Base-by-base conservation (phyloP, 305 asterid species). In the Rubia balearica region DNA sequence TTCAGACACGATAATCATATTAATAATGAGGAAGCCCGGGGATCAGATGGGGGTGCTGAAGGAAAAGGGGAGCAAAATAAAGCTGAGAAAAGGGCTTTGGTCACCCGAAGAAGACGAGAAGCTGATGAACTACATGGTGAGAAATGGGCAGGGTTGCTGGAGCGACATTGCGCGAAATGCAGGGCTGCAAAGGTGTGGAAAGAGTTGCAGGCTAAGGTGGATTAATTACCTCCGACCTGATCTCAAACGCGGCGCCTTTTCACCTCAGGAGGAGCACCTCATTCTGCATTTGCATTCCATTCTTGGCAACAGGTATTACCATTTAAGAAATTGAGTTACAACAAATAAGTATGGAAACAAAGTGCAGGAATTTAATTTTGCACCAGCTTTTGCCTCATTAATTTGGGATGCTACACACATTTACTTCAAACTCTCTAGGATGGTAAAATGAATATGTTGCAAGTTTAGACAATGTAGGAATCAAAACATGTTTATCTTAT, bases 91-190 rank as follows among this genome's bases (percentile, higher is more conserved):
- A 78, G 98, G 98, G 0, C 71, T 93, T 71, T 90, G 98, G 98
- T 93, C 97, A 8, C 98, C 98, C 0, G 98, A 92, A 72, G 98
- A 92, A 74, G 98, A 92, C 42, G 96, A 92, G 75, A 90, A 89
- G 82, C 69, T 92, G 78, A 90, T 85, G 95, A 85, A 78, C 67
- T 88, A 90, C 66, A 92, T 90, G 96, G 30, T 88, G 69, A 86
- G 73, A 19, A 89, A 84, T 53, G 97, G 98, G 7, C 95, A 88
- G 71, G 98, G 98, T 0, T 90, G 98, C 61, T 92, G 98, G 98
- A 92, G 95, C 56, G 96, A 90, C 75, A 88, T 90, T 51, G 97
- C 98, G 0, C 77, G 95, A 66, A 89, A 90, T 75, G 98, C 98
- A 0, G 93, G 92, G 4, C 78, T 92, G 6, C 90, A 78, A 73